phyloP scores from a whole-genome alignment of 2,329 filamentous ascomycete genomes.

The Pseudogymnoascus sp. region DNA sequence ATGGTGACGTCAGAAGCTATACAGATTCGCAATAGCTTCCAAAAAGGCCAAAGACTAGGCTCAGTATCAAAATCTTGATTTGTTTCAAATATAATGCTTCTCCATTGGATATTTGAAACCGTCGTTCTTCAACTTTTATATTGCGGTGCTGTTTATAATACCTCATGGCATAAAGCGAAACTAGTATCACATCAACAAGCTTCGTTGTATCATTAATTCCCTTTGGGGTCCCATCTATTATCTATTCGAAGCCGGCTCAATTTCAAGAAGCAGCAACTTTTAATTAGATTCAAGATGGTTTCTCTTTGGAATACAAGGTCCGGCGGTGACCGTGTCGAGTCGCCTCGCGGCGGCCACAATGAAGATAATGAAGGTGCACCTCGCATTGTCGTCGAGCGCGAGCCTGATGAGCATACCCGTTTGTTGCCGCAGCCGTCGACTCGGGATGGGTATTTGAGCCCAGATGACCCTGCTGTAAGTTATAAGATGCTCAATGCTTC shows the following conservation, averaged over 20 bases:
- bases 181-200: background rate
- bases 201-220: background rate
- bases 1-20: constrained; percentile 1
- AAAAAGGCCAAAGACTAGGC: constrained; percentile 2
- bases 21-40: constrained; percentile 10
- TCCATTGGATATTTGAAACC: background rate
- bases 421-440: constrained; percentile 22
- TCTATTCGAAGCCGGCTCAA: background rate
- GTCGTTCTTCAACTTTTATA: background rate
- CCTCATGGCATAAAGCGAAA: background rate
- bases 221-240: too few relatives aligned
- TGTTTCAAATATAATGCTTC: background rate
- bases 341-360: constrained; percentile 23
- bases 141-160: background rate
- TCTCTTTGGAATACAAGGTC: background rate
- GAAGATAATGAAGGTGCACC: constrained; percentile 20
- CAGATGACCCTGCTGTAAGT: constrained; percentile 73
- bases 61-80: background rate
- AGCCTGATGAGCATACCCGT: constrained; percentile 52
- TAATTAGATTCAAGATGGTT: background rate
- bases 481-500: background rate
- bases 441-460: constrained; percentile 55
- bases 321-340: constrained; percentile 27
- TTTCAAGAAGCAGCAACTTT: background rate
- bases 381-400: constrained; percentile 30